These are phyloP conservation scores for Lasiodiplodia sp. DNA, from an alignment of 2,329 filamentous ascomycete species.

Conservation along the genomic window DNA sequence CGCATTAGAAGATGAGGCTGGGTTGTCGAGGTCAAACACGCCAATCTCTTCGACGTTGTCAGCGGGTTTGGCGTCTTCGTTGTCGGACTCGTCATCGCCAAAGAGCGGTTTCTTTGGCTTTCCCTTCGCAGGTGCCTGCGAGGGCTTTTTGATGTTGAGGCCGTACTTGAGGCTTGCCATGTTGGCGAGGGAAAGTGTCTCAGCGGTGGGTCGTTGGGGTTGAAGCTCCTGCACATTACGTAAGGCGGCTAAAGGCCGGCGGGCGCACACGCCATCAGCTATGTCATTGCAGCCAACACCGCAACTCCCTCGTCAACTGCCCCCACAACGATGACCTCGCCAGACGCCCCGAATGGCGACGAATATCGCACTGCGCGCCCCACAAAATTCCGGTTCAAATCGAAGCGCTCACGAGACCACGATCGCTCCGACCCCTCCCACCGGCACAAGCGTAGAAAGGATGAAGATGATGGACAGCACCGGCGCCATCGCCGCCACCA, in stretches of 20 bases:
- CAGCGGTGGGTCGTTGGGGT: not conserved
- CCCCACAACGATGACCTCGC: slow-evolving; percentile 17
- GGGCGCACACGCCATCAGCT: not conserved
- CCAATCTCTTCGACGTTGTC: slow-evolving; percentile 63
- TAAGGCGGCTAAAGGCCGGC: slow-evolving; percentile 18
- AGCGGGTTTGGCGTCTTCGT: slow-evolving; percentile 52
- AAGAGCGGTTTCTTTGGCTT: slow-evolving; percentile 52
- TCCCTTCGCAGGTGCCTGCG: slow-evolving; percentile 31
- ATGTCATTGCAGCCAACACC: slow-evolving; percentile 9
- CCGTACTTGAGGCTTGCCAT: slow-evolving; percentile 60
- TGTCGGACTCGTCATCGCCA: slow-evolving; percentile 64
- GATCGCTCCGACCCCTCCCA: slow-evolving; percentile 31
- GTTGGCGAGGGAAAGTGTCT: not conserved
- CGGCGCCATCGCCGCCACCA: slow-evolving; percentile 23
- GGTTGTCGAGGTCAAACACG: slow-evolving; percentile 56
- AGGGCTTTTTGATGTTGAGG: slow-evolving; percentile 68
- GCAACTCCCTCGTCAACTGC: not conserved
- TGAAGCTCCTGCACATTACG: slow-evolving; percentile 1
- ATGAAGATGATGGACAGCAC: not conserved
- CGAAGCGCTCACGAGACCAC: slow-evolving; percentile 39
- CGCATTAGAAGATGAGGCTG: slow-evolving; percentile 35
- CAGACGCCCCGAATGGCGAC: slow-evolving; percentile 28
- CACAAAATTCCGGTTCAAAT: slow-evolving; percentile 51
- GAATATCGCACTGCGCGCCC: slow-evolving; percentile 40
- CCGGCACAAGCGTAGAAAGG: slow-evolving; percentile 10